A percentile compares a stretch with the other conserved stretches of the same genome.
Evolutionary conservation across 2,329 filamentous ascomycete species (phyloP).

Genomic region (Fusarium sp.): DNA sequence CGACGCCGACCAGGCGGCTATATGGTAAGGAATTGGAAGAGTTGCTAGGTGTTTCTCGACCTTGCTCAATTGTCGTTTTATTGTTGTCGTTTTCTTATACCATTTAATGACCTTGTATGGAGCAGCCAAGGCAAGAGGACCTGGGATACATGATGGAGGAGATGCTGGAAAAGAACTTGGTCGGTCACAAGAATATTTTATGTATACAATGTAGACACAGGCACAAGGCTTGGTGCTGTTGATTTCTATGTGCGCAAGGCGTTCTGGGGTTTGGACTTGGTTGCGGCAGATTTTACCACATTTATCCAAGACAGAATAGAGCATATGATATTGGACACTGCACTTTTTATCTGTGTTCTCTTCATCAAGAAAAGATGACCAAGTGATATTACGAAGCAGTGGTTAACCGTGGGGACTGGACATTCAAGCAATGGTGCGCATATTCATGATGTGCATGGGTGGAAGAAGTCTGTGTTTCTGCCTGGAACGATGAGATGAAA

Average conservation of each 20-base stretch:
- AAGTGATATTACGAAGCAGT: constrained; percentile 1
- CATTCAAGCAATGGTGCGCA: not conserved
- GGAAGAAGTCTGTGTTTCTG: not conserved
- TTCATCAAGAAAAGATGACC: not conserved
- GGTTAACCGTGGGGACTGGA: not conserved
- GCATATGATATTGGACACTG: constrained; percentile 22
- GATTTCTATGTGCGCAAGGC: constrained; percentile 48
- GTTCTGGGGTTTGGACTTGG: constrained; percentile 40
- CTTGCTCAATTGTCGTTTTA: constrained; percentile 6
- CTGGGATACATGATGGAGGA: not conserved
- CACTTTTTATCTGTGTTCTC: not conserved
- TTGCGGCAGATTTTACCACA: constrained; percentile 38
- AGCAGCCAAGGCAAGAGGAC: not conserved
- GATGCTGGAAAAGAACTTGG: constrained; percentile 21
- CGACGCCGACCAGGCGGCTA: constrained; percentile 83
- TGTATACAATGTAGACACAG: constrained; percentile 28
- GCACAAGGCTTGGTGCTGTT: constrained; percentile 29
- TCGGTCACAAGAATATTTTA: constrained; percentile 30
- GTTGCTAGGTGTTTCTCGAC: not conserved
- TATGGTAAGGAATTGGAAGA: constrained; percentile 58
- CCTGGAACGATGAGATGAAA: too few species aligned
- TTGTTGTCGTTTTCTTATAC: constrained; percentile 13
- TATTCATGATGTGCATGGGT: constrained; percentile 8
- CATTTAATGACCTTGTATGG: constrained; percentile 6
- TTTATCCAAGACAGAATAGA: constrained; percentile 35